phyloP scores from a whole-genome alignment of 305 asterid species.

The Stenogyne calaminthoides region DNA sequence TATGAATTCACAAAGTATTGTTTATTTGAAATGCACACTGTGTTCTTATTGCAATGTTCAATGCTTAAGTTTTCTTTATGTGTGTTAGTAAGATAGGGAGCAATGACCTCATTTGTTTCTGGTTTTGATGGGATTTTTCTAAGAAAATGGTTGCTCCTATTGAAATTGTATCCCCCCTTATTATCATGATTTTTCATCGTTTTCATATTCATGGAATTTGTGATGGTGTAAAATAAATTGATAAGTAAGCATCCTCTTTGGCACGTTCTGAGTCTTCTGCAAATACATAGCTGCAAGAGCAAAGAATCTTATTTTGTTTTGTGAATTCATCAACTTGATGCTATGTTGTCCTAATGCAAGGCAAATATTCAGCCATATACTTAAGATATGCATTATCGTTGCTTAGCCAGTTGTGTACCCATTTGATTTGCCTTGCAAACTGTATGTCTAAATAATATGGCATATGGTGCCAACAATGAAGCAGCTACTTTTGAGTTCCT shows the following conservation, averaged over 20 bases:
- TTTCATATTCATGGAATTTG: background rate
- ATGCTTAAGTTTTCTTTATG: background rate
- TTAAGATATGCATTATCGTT: background rate
- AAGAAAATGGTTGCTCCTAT: background rate
- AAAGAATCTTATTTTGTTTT: background rate
- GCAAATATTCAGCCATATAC: background rate
- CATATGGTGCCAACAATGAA: background rate
- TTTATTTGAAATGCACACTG: background rate
- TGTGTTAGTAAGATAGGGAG: background rate
- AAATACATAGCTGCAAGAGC: background rate
- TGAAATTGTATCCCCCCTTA: background rate
- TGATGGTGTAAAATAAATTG: background rate
- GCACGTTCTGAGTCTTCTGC: background rate
- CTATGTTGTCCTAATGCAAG: background rate
- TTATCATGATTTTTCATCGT: background rate
- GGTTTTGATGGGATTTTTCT: too few species aligned
- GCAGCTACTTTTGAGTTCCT: background rate
- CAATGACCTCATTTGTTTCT: background rate
- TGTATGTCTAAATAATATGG: background rate
- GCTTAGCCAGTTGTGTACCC: background rate
- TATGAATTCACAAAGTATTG: background rate
- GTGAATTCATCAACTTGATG: background rate
- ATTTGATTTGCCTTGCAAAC: background rate
- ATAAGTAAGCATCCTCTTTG: background rate
- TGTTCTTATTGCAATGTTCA: background rate